Evolutionary conservation across 805 yeast species (phyloP), one percentile per base, ranked within the genome.

Genomic region (Candida montana): DNA sequence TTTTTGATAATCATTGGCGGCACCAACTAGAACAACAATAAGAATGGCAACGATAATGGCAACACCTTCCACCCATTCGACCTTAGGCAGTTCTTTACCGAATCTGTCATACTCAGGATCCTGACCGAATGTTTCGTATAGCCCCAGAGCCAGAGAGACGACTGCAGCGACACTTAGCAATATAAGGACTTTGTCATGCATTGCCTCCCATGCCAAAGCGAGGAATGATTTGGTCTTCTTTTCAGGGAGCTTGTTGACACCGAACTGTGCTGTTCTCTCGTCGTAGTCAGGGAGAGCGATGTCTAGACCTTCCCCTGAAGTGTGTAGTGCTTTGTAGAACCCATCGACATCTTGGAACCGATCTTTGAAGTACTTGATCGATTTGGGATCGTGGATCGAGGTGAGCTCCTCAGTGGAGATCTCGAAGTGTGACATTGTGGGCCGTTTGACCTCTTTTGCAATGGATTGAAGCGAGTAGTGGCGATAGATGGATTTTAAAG

Each of bases 41-140:
- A 78, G 55, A 19, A 93, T 85, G 17, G 99, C 99, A 4, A 83
- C 83, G 52, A 93, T 76, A 58, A 93, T 93, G 31, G 99, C 99
- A 30, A 90, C 95, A 52, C 99, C 99, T 68, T 93, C 99, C 36
- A 95, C 96, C 97, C 98, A 93, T 55, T 91, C 96, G 26, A 93
- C 95, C 54, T 80, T 77, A 15, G 97, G 96, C 41, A 79, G 61
- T 17, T 77, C 69, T 18, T 77, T 71, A 21, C 96, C 95, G 49
- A 87, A 86, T 6, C 75, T 79, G 60, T 91, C 96, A 53, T 75
- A 75, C 56, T 77, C 79, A 0, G 86, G 71, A 0, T 83, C 89
- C 50, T 84, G 85, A 32, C 95, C 96, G 65, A 89, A 83, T 2
- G 95, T 81, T 63, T 93, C 95, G 60, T 93, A 93, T 7, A 93